Base-by-base conservation (phyloP, 306 rosid genomes). In the Fragaria iinumae region DNA sequence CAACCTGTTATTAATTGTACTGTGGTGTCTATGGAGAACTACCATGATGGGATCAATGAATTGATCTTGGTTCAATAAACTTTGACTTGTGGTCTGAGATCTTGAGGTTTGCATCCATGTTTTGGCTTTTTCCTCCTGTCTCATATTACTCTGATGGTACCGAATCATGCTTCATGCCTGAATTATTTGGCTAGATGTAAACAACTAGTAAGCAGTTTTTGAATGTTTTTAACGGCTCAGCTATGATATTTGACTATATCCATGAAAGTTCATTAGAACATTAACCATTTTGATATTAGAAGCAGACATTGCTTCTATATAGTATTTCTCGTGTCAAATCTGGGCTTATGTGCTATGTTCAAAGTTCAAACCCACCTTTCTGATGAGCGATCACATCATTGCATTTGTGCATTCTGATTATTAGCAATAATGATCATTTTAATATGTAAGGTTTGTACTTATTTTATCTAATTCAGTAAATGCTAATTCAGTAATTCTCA, bases 21-120 rank as follows among this genome's bases (percentile, higher is more conserved):
- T 62, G 90, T 96, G 67, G 84, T 95, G 63, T 92, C 98, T 43
- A 96, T 96, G 98, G 99, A 92, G 86, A 96, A 96, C 83, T 96
- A 92, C 80, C 86, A 93, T 68, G 88, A 83, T 62, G 93, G 97
- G 71, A 88, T 83, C 71, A 98, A 92, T 69, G 99, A 96, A 85
- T 93, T 90, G 96, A 83, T 89, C 80, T 91, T 76, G 89, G 82
- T 79, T 88, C 91, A 67, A 88, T 95, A 67, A 93, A 95, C 82
- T 91, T 92, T 79, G 89, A 84, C 77, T 79, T 85, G 64, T 96
- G 80, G 88, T 89, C 83, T 90, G 78, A 82, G 89, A 96, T 87
- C 97, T 96, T 63, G 99, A 96, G 97, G 99, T 79, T 79, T 83
- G 91, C 67, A 59, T 77, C 77, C 87, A 77, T 71, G 73, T 84